Evolutionary conservation across 805 yeast genomes (phyloP).

Genomic region (Zygotorulaspora sp.): DNA sequence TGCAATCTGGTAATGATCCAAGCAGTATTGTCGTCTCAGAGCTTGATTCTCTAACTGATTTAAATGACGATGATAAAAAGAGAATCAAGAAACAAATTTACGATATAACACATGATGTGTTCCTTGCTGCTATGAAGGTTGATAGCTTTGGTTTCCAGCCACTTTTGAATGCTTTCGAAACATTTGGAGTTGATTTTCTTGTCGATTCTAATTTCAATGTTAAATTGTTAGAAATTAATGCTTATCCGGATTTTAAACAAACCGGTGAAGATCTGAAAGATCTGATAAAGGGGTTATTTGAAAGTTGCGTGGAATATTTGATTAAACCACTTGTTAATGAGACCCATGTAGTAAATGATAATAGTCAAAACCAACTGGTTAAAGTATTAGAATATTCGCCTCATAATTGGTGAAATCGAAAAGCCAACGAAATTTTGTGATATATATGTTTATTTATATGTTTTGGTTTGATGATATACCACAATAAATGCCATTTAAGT

Average conservation of each 20-base stretch:
- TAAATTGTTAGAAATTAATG: slow-evolving; percentile 74
- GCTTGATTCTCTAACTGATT: slow-evolving; percentile 51
- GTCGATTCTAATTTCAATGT: slow-evolving; percentile 56
- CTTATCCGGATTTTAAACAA: slow-evolving; percentile 95
- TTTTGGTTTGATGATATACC: no score
- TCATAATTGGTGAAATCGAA: slow-evolving; percentile 38
- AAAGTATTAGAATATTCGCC: slow-evolving; percentile 40
- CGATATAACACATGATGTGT: slow-evolving; percentile 61
- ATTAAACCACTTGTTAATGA: slow-evolving; percentile 47
- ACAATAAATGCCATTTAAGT: no score
- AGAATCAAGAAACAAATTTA: slow-evolving; percentile 53
- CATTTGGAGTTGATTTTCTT: slow-evolving; percentile 85
- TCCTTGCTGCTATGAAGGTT: slow-evolving; percentile 72
- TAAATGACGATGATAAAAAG: slow-evolving; percentile 36
- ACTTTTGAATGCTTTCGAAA: slow-evolving; percentile 72
- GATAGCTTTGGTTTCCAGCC: slow-evolving; percentile 87
- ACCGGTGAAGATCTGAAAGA: slow-evolving; percentile 74
- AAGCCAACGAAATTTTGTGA: no score
- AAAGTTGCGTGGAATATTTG: slow-evolving; percentile 45
- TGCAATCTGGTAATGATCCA: slow-evolving; percentile 54
- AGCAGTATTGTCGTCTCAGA: slow-evolving; percentile 50
- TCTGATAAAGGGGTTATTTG: slow-evolving; percentile 63
- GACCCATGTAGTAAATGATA: slow-evolving; percentile 10
- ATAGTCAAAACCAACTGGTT: slow-evolving; percentile 27
- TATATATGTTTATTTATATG: no score